These are phyloP conservation scores for Ogataea corticis DNA, from an alignment of 805 yeast genomes.

Conservation along the genomic window DNA sequence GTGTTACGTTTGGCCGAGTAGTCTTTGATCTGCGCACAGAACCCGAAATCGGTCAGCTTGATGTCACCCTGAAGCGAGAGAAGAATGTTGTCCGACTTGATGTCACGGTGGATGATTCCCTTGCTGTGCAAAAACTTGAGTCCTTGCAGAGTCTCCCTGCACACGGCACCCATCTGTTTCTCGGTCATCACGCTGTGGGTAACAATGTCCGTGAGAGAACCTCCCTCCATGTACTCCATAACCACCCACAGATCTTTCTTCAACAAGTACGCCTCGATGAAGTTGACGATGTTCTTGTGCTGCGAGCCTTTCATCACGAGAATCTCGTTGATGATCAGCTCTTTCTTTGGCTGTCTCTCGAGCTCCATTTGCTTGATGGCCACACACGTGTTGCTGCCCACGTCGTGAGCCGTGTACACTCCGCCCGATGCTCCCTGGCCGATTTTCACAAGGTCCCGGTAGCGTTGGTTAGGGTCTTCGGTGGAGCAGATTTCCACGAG, in stretches of 20 bases:
- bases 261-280: conserved; percentile 78
- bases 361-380: conserved; percentile 97
- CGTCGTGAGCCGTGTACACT: conserved; percentile 83
- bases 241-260: conserved; percentile 91
- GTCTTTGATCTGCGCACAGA: conserved; percentile 79
- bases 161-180: conserved; percentile 92
- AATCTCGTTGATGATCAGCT: conserved; percentile 90
- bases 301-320: conserved; percentile 91
- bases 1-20: conserved; percentile 74
- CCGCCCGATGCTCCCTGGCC: conserved; percentile 99
- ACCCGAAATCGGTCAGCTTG: conserved; percentile 82
- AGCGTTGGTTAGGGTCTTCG: conserved; percentile 78
- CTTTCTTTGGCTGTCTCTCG: conserved; percentile 94
- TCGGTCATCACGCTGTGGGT: conserved; percentile 87
- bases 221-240: conserved; percentile 99
- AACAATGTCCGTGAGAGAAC: conserved; percentile 92
- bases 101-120: conserved; percentile 94
- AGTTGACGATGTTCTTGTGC: conserved; percentile 92
- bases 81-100: conserved; percentile 90
- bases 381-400: conserved; percentile 56
- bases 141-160: conserved; percentile 87
- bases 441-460: conserved; percentile 71
- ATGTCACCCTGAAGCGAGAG: conserved; percentile 83
- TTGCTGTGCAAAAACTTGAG: conserved; percentile 83
- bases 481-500: conserved; percentile 75